Percentiles rank a stretch among this genome's conserved stretches.
These are phyloP conservation scores for Fusarium vanettenii DNA, from an alignment of 2,329 filamentous ascomycete genomes.

Conservation along the genomic window DNA sequence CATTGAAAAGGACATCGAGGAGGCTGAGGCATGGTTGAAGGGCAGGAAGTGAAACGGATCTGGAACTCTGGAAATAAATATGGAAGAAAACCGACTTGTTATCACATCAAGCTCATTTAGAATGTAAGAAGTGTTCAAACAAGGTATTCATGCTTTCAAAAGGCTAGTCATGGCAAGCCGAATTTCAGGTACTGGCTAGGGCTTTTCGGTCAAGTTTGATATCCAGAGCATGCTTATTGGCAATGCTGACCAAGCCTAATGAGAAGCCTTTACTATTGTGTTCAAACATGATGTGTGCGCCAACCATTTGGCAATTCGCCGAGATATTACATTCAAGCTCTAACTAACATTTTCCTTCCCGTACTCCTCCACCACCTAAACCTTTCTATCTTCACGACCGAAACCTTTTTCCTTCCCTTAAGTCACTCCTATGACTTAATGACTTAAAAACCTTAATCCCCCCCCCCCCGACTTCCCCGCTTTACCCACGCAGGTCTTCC, in stretches of 20 bases:
- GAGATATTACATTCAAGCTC: too few species aligned
- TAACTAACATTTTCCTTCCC: too few species aligned
- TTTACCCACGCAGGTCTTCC: too few species aligned
- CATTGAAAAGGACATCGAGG: not conserved
- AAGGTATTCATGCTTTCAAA: not conserved
- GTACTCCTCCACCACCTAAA: too few species aligned
- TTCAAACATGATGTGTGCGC: too few species aligned
- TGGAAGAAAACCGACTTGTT: not conserved
- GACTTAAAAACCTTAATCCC: too few species aligned
- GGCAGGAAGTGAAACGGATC: not conserved
- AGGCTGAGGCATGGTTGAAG: not conserved
- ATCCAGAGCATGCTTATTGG: not conserved
- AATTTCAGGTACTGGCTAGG: not conserved
- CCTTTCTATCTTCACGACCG: too few species aligned
- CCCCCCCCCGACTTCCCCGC: too few species aligned
- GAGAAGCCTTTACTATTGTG: not conserved
- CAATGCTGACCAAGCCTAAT: not conserved
- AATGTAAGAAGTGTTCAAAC: not conserved
- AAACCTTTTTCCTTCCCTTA: too few species aligned
- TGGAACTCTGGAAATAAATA: not conserved
- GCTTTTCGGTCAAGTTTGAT: not conserved
- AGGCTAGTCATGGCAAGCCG: not conserved
- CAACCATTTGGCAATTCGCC: too few species aligned
- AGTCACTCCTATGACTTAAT: too few species aligned
- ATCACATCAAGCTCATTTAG: not conserved